phyloP scores from a whole-genome alignment of 2,329 filamentous ascomycete species.

The Trichoderma koningii region DNA sequence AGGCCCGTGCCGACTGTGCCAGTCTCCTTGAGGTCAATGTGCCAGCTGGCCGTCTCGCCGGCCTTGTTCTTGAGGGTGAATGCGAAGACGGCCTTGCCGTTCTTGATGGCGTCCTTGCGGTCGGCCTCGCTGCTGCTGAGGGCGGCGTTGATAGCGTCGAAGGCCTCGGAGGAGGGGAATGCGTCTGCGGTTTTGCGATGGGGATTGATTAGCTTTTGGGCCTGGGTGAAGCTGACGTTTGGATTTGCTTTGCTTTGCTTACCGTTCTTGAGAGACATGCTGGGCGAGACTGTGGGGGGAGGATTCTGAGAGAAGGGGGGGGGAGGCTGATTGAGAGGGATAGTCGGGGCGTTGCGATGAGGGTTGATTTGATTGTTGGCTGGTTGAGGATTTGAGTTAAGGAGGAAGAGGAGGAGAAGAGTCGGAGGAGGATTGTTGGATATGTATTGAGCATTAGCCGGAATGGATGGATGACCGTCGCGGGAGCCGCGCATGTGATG shows the following conservation, averaged over 20 bases:
- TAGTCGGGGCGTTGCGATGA: neutral
- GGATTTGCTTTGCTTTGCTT: conserved; percentile 36
- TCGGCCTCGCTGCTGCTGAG: conserved; percentile 69
- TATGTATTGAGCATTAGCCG: conserved; percentile 21
- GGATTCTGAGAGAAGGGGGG: neutral
- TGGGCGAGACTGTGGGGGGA: conserved; percentile 35
- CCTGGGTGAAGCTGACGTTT: neutral
- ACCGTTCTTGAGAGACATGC: conserved; percentile 76
- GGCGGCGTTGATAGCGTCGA: conserved; percentile 79
- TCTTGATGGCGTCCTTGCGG: conserved; percentile 85
- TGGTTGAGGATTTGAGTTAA: neutral
- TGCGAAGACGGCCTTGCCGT: conserved; percentile 82
- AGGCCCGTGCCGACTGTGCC: conserved; percentile 78
- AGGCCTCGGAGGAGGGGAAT: conserved; percentile 88
- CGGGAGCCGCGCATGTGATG: conserved; percentile 37
- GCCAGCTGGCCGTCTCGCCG: conserved; percentile 82
- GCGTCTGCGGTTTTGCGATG: conserved; percentile 54
- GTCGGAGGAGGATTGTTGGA: conserved; percentile 7
- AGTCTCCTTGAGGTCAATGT: conserved; percentile 91
- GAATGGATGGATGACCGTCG: conserved; percentile 17
- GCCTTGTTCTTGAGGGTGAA: conserved; percentile 89
- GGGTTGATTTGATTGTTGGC: neutral
- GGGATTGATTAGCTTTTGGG: neutral
- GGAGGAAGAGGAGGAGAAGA: neutral
- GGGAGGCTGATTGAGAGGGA: neutral